These are phyloP conservation scores for Ceriops zippeliana DNA, from an alignment of 345 rosid species.

Conservation along the genomic window DNA sequence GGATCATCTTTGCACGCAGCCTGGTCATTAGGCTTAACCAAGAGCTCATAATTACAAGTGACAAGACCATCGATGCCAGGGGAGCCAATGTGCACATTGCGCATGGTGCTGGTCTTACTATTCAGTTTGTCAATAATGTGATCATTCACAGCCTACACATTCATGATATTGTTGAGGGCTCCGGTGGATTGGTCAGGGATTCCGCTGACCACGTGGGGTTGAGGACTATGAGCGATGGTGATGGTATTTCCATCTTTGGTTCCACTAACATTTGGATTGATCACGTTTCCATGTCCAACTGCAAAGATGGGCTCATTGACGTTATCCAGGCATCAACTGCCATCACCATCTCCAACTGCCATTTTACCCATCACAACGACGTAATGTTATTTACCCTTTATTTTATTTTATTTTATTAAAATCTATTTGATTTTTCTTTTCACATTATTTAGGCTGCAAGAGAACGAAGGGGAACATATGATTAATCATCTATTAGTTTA, in stretches of 20 bases:
- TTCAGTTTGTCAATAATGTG: constrained; percentile 51
- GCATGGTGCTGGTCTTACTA: constrained; percentile 60
- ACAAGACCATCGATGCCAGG: constrained; percentile 82
- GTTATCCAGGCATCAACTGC: constrained; percentile 67
- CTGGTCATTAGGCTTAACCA: constrained; percentile 61
- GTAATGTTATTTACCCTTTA: constrained; percentile 21
- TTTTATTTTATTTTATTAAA: background rate
- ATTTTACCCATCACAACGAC: constrained; percentile 73
- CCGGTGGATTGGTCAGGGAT: constrained; percentile 65
- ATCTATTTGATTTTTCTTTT: no score
- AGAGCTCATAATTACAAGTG: constrained; percentile 55
- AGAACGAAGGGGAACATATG: no score
- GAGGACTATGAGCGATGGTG: constrained; percentile 72
- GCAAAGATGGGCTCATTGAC: constrained; percentile 72
- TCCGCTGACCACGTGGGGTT: constrained; percentile 51
- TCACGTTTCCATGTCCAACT: constrained; percentile 61
- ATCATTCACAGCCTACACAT: constrained; percentile 67
- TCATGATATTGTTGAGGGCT: constrained; percentile 41
- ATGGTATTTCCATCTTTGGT: constrained; percentile 67
- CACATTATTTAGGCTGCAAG: no score
- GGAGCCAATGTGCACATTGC: constrained; percentile 60
- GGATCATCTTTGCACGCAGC: constrained; percentile 62
- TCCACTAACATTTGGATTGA: constrained; percentile 70
- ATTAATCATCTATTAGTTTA: no score
- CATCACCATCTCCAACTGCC: constrained; percentile 74